These are phyloP conservation scores for Pseudocercospora eumusae DNA, from an alignment of 2,329 filamentous ascomycete species.

Conservation along the genomic window DNA sequence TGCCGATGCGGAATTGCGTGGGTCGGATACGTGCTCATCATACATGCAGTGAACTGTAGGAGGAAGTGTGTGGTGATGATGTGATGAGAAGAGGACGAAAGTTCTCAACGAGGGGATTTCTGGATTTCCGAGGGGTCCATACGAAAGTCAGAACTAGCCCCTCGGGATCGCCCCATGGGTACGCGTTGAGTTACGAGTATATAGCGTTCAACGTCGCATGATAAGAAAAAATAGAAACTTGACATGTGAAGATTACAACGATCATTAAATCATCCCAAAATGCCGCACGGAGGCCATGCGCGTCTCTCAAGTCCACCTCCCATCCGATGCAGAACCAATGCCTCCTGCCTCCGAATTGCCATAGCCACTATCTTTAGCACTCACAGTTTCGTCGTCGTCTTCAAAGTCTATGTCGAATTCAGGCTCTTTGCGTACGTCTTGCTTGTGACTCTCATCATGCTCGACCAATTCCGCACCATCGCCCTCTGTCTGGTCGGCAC, in stretches of 20 bases:
- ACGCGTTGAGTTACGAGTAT: too few species aligned
- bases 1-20: slow-evolving; percentile 3
- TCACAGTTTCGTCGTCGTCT: slow-evolving; percentile 49
- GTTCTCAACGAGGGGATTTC: too few species aligned
- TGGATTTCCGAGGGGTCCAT: too few species aligned
- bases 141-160: too few species aligned
- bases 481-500: slow-evolving; percentile 49
- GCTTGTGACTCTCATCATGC: slow-evolving; percentile 46
- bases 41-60: too few species aligned
- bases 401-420: slow-evolving; percentile 97
- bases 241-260: not conserved
- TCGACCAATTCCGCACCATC: slow-evolving; percentile 35
- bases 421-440: slow-evolving; percentile 44
- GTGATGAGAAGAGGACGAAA: slow-evolving; percentile 8
- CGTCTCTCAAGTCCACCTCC: slow-evolving; percentile 21
- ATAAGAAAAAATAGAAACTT: not conserved
- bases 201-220: not conserved
- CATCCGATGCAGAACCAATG: slow-evolving; percentile 24
- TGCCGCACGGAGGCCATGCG: too few species aligned
- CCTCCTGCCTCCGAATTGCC: slow-evolving; percentile 24
- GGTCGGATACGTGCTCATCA: slow-evolving; percentile 6
- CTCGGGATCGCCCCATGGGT: slow-evolving; percentile 1
- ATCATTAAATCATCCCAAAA: too few species aligned
- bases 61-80: too few species aligned
- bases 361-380: slow-evolving; percentile 38